Evolutionary conservation across 768 basidiomycete species (phyloP).

Genomic region (Leucocoprinus birnbaumii): DNA sequence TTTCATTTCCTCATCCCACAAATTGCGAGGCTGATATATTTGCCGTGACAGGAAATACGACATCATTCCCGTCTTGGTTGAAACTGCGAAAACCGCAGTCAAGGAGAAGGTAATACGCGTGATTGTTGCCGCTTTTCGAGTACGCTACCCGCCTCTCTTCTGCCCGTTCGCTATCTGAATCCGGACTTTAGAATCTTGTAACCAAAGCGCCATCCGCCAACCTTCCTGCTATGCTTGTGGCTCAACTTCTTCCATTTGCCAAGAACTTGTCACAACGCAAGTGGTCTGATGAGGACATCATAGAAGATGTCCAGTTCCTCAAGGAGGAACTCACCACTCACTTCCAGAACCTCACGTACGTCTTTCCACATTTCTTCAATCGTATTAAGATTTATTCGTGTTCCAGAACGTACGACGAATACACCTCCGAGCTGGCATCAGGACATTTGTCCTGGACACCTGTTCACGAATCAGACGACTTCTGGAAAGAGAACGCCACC

Average conservation of each 20-base stretch:
- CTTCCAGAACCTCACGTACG: slow-evolving; percentile 89
- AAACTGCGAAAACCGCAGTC: slow-evolving; percentile 83
- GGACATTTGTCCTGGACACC: slow-evolving; percentile 96
- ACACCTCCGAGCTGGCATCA: slow-evolving; percentile 83
- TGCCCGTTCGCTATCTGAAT: background rate
- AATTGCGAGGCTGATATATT: background rate
- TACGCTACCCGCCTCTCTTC: slow-evolving; percentile 25
- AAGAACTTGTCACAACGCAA: slow-evolving; percentile 83
- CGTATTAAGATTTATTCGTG: background rate
- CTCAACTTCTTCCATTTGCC: slow-evolving; percentile 80
- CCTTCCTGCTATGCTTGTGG: slow-evolving; percentile 89
- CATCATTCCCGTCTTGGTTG: slow-evolving; percentile 79
- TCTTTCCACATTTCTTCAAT: slow-evolving; percentile 6
- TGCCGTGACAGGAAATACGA: slow-evolving; percentile 72
- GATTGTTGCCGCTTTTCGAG: slow-evolving; percentile 87
- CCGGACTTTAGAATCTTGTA: slow-evolving; percentile 71
- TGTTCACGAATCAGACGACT: slow-evolving; percentile 93
- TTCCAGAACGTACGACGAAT: slow-evolving; percentile 91
- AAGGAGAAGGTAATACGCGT: slow-evolving; percentile 98
- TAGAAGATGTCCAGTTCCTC: slow-evolving; percentile 88
- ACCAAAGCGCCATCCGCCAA: slow-evolving; percentile 84
- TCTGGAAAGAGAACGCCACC: slow-evolving; percentile 95
- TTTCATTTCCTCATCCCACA: background rate
- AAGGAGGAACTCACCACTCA: slow-evolving; percentile 81
- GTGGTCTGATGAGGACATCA: slow-evolving; percentile 93